Base-by-base conservation (phyloP, 2,329 filamentous ascomycete genomes). In the Cercospora janseana region DNA sequence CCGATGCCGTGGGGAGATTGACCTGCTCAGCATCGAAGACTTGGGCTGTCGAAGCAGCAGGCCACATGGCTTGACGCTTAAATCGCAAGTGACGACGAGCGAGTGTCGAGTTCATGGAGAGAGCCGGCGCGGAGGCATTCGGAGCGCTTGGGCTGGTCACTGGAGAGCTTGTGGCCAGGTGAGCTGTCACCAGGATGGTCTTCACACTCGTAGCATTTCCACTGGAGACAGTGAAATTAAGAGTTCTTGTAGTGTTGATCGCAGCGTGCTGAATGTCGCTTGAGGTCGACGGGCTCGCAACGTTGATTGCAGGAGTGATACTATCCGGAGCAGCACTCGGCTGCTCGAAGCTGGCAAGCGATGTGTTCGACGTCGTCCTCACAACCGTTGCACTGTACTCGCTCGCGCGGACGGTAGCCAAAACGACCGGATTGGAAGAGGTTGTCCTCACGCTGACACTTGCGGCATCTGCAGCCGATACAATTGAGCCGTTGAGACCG, bases 321-420 rank as follows among this genome's bases (percentile, higher is more conserved):
- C n/a, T 21, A 20, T 15, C 8, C 15, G 26, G n/a, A 16, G 27
- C 41, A 44, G 41, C 15, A n/a, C 16, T 29, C 31, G 41, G 9
- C 27, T 29, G 16, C 15, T 32, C 27, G 4, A 18, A 28, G 28
- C 41, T 44, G 41, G 26, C 16, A 16, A 29, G 15, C 6, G 26
- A 20, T 4, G 44, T 32, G 13, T 16, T 38, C 12, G 44, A 21
- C 15, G 20, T 37, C 9, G 26, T 44, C 23, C 44, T 24, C 10
- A 37, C 18, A 13, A 46, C 12, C 10, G 31, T 46, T 38, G 44
- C 31, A 28, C 31, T 37, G 44, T 46, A 46, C 20, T 37, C 9
- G 23, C 29, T 35, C 16, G 31, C 44, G 15, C 44, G 44, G 8
- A 16, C 31, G 44, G 31, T 46, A 15, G 44, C 44, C 15, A 46